Conservation (phyloP, 2,329 filamentous ascomycete genomes). For the Fusarium agapanthi region DNA sequence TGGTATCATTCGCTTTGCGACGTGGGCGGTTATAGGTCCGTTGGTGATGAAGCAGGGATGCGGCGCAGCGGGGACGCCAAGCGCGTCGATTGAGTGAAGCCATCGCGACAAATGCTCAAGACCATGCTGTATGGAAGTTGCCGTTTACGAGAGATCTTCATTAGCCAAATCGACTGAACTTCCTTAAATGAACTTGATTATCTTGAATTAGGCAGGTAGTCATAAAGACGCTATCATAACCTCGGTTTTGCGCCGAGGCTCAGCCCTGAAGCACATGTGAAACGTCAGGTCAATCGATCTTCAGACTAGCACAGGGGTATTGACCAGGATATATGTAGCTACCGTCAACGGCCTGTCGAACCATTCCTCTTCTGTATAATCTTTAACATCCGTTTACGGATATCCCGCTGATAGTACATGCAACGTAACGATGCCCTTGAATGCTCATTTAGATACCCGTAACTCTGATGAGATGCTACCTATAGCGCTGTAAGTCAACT, state of each 20-base stretch:
- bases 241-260: not conserved
- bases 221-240: not conserved
- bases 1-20: not conserved
- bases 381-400: not conserved
- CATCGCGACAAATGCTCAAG: not conserved
- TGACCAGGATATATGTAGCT: not conserved
- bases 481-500: not conserved
- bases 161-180: not conserved
- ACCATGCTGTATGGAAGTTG: not conserved
- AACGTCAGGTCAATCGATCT: not conserved
- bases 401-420: not conserved
- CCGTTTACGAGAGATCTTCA: not conserved
- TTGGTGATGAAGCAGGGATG: not conserved
- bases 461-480: not conserved
- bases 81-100: not conserved
- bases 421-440: not conserved
- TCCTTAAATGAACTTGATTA: not conserved
- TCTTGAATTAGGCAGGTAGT: not conserved
- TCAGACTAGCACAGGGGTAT: not conserved
- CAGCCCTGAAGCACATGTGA: constrained; percentile 1
- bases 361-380: not conserved
- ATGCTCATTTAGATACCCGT: not conserved
- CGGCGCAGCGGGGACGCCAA: not conserved
- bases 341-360: not conserved
- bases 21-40: not conserved